These are phyloP conservation scores for Auxenochlorella pyrenoidosa DNA, from an alignment of 139 green algal genomes.

Conservation along the genomic window DNA sequence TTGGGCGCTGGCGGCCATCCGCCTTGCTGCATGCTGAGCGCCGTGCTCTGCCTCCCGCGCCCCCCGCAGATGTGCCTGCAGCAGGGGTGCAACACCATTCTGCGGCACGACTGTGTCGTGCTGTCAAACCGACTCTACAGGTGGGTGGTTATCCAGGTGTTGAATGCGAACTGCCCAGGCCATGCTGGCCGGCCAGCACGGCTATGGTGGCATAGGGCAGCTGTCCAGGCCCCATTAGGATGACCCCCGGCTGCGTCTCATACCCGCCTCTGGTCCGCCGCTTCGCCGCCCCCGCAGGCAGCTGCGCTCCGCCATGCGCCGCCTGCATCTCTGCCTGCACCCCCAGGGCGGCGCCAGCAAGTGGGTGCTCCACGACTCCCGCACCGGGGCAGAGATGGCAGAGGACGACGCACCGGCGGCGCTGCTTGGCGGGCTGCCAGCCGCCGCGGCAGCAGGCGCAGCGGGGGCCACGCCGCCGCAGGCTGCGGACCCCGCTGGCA, in stretches of 20 bases:
- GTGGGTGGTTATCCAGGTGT: not conserved
- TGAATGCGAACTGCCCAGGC: not conserved
- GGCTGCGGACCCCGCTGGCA: too few relatives aligned
- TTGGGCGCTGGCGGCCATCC: too few relatives aligned
- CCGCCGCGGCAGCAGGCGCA: not conserved
- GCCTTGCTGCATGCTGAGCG: too few relatives aligned
- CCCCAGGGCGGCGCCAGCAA: not conserved
- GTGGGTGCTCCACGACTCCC: constrained; percentile 22
- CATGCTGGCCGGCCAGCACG: not conserved
- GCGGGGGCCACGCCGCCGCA: not conserved
- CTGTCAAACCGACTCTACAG: constrained; percentile 63
- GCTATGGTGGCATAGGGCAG: not conserved
- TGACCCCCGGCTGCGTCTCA: too few relatives aligned
- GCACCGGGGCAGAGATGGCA: not conserved
- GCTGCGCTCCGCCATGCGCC: constrained; percentile 9
- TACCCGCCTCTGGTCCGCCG: too few relatives aligned
- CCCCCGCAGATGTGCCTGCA: constrained; percentile 69
- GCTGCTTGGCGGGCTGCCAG: not conserved
- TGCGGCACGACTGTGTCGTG: constrained; percentile 77
- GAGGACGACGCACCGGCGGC: constrained; percentile 14
- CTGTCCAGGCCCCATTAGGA: too few relatives aligned
- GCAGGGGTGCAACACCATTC: constrained; percentile 90
- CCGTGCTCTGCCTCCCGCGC: constrained; percentile 29
- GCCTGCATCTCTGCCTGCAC: constrained; percentile 13
- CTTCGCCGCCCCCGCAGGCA: not conserved